Base-by-base conservation (phyloP, 345 rosid species). In the Passiflora organensis region DNA sequence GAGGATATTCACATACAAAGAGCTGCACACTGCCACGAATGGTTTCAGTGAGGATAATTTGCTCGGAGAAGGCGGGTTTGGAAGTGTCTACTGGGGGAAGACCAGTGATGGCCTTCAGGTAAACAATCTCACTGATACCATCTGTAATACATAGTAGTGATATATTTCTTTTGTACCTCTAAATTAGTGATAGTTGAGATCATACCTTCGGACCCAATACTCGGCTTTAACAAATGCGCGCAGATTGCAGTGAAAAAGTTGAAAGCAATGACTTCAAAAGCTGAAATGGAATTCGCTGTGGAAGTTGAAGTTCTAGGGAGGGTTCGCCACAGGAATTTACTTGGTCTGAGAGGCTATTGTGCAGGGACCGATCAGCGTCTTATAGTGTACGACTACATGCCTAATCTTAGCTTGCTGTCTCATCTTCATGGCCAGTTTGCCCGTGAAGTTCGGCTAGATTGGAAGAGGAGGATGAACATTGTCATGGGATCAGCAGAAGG, bases 41-140 rank as follows among this genome's bases (percentile, higher is more conserved):
- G 91, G 87, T n/a, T 84, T 84, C 62, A 71, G 80, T 24, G 91
- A 84, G 11, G 85, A 81, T 22, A 84, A 81, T 62, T 75, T 69
- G 62, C 59, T 68, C 22, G 72, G 72, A 14, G 67, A 68, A 68
- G 67, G 63, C 14, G 63, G 72, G 0, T 81, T 84, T 49, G 91
- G 91, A 43, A 81, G 91, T 68, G 91, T 84, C 52, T 84, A 76
- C 17, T 84, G 83, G 85, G 87, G 91, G n/a, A 84, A 76, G 72
- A 84, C 91, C 10, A 32, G 34, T 0, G 87, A 84, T 41, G 91
- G 87, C 17, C 79, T 81, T 57, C 80, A 84, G 82, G 91, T 79
- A 56, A 2, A 0, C 22, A 41, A 1, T 15, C n/a, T 0, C 5
- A 2, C n/a, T 41, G 5, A 15, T 11, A 11, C 3, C 14, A 15